phyloP scores from a whole-genome alignment of 169 alveolate genomes.

The Theileria parva region DNA sequence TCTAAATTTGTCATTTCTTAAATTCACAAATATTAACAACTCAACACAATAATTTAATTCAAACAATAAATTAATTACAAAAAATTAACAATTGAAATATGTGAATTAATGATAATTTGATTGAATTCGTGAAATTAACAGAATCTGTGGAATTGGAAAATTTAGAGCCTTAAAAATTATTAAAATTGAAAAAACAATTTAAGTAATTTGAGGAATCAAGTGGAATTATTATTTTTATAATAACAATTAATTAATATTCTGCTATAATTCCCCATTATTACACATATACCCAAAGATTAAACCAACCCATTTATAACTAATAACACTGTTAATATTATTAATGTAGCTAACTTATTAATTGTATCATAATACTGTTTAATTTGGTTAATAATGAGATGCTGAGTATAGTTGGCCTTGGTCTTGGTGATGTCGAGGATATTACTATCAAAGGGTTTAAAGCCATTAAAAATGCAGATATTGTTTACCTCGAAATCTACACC shows the following conservation, averaged over 20 bases:
- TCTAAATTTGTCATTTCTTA: slow-evolving; percentile 59
- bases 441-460: slow-evolving; percentile 90
- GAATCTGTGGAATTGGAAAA: slow-evolving; percentile 13
- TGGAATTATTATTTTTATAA: not conserved
- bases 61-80: no score
- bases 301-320: not conserved
- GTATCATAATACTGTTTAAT: slow-evolving; percentile 47
- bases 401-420: slow-evolving; percentile 91
- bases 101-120: not conserved
- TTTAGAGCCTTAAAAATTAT: slow-evolving; percentile 3
- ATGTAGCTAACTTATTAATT: not conserved
- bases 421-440: slow-evolving; percentile 90
- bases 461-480: slow-evolving; percentile 80
- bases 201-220: slow-evolving; percentile 9
- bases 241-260: not conserved
- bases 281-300: slow-evolving; percentile 1
- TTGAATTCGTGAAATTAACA: not conserved
- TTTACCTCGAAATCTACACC: slow-evolving; percentile 92
- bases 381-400: slow-evolving; percentile 71
- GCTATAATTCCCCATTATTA: not conserved
- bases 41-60: no score
- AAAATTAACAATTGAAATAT: no score
- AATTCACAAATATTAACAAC: not conserved
- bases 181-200: slow-evolving; percentile 34
- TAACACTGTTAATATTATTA: not conserved